These are phyloP conservation scores for Benincasa hispida DNA, from an alignment of 306 rosid species.

Conservation along the genomic window DNA sequence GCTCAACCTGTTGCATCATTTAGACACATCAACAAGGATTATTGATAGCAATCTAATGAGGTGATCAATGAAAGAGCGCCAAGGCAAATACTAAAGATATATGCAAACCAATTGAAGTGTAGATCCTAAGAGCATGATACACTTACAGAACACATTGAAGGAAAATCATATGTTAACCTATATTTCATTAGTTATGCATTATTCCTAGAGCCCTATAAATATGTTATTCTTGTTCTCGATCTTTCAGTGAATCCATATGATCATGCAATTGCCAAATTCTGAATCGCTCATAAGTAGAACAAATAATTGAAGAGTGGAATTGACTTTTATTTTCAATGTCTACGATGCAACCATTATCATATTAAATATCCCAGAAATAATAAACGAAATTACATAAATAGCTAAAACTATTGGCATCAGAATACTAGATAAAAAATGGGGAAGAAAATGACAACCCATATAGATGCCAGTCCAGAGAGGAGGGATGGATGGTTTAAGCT, in stretches of 20 bases:
- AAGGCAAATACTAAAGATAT: neutral
- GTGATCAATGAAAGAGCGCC: neutral
- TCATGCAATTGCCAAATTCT: neutral
- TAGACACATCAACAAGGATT: neutral
- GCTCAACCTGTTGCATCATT: slow-evolving; percentile 62
- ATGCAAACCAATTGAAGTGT: neutral
- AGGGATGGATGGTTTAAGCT: neutral
- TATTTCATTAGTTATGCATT: neutral
- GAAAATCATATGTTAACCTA: neutral
- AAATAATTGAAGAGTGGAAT: neutral
- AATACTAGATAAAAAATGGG: neutral
- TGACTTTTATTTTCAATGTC: neutral
- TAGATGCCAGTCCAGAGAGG: neutral
- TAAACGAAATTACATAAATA: neutral
- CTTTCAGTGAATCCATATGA: neutral
- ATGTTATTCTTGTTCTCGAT: neutral
- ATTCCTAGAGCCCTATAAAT: neutral
- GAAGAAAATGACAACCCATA: neutral
- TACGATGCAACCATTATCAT: neutral
- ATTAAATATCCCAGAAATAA: neutral
- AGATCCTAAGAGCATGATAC: neutral
- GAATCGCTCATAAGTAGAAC: neutral
- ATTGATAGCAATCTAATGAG: neutral
- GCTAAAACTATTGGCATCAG: neutral
- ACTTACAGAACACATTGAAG: neutral